Evolutionary conservation across 257 asterid species (phyloP).

Genomic region (Striga asiatica): DNA sequence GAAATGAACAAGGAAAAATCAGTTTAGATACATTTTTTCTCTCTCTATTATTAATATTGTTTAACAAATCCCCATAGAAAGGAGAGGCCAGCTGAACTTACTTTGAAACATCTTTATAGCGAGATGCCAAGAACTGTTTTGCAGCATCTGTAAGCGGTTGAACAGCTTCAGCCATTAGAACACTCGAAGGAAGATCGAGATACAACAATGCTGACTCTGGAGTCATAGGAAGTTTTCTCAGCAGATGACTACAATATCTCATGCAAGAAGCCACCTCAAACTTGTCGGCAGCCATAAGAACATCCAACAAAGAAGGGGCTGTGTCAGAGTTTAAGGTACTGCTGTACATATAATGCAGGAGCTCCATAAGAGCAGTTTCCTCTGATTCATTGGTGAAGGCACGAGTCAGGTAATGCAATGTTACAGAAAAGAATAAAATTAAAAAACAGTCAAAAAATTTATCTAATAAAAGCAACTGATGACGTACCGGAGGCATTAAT

Average conservation of each 20-base stretch:
- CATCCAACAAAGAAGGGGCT: slow-evolving; percentile 74
- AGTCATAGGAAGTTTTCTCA: slow-evolving; percentile 80
- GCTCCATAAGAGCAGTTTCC: slow-evolving; percentile 97
- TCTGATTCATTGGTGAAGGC: slow-evolving; percentile 44
- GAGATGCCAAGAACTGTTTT: slow-evolving; percentile 62
- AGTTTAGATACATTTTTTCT: background rate
- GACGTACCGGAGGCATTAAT: slow-evolving; percentile 73
- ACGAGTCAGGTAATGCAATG: background rate
- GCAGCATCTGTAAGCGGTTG: slow-evolving; percentile 93
- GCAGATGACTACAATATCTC: slow-evolving; percentile 77
- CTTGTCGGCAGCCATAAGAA: slow-evolving; percentile 98
- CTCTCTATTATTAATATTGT: too few species aligned
- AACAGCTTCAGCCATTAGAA: slow-evolving; percentile 89
- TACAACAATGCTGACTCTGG: slow-evolving; percentile 80
- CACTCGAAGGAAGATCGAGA: slow-evolving; percentile 85
- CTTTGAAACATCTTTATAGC: slow-evolving; percentile 77
- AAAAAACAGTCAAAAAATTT: background rate
- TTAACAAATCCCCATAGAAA: background rate
- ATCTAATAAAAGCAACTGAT: background rate
- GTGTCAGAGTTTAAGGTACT: slow-evolving; percentile 51
- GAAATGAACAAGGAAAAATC: background rate
- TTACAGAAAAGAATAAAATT: background rate
- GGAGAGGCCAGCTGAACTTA: slow-evolving; percentile 21
- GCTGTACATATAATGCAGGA: slow-evolving; percentile 88
- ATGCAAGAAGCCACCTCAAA: slow-evolving; percentile 96